Evolutionary conservation across 2,329 filamentous ascomycete species (phyloP), one percentile per base, ranked within the genome.

Genomic region (Apiospora sp.): DNA sequence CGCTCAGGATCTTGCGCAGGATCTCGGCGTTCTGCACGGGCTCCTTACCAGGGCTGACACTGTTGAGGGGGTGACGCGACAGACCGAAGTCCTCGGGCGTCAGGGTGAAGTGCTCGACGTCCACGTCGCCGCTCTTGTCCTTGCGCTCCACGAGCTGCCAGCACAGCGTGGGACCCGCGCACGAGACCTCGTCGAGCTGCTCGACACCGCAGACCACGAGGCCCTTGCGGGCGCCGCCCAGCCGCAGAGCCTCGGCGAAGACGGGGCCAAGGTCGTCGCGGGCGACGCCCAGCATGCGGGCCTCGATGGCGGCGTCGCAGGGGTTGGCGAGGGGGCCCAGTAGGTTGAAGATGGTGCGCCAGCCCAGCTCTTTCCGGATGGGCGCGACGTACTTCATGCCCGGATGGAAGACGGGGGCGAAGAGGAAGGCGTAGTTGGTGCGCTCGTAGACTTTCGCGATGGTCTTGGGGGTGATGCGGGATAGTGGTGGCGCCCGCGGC

Each of bases 341-440:
- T 22, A 99, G 90, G 84, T 99, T 99, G 90, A 99, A 99, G 77
- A 99, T 96, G 1, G 96, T 99, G 78, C 96, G 91, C 88, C 96
- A 96, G 73, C 96, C 96, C 30, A 99, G 90, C 81, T 97, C 93
- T 80, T 91, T 93, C 74, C 96, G 92, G 75, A 98, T 92, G 1
- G 92, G 91, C 5, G 95, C 94, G 51, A 96, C 95, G 82, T 95
- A 92, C 81, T 91, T 92, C 92, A 98, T 98, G 68, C 95, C 96
- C 0, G 95, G 94, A 84, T 99, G 96, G 87, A 98, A 99, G 76
- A 96, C 93, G 51, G 96, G 96, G 0, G 96, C 96, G 80, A 96
- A 98, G 43, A 99, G 89, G 84, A 99, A 99, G 75, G 93, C 93
- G 85, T 98, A 99, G 84, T 97, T 98, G 74, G 92, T 93, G 72